Percentiles rank a stretch among this genome's conserved stretches.
Evolutionary conservation across 345 rosid genomes (phyloP).

Genomic region (Streptanthus diversifolius): DNA sequence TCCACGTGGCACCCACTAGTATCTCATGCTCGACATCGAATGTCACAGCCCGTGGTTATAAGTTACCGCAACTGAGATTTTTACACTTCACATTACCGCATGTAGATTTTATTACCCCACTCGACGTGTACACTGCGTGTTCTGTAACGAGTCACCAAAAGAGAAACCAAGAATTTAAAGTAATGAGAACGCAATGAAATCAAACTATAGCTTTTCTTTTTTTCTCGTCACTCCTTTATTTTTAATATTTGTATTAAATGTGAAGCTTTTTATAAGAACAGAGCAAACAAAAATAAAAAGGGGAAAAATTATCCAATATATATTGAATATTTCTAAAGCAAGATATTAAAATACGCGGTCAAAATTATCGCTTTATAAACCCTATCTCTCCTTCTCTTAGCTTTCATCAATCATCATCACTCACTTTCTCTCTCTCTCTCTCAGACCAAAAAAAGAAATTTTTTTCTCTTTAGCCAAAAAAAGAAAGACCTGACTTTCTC

Average conservation of each 20-base stretch:
- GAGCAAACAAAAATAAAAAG: not conserved
- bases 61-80: not conserved
- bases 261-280: not conserved
- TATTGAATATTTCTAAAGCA: conserved; percentile 5
- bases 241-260: too few relatives aligned
- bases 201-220: not conserved
- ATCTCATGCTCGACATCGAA: not conserved
- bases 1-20: conserved; percentile 16
- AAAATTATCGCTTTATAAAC: conserved; percentile 30
- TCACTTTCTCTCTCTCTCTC: not conserved
- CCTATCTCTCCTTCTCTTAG: conserved; percentile 20
- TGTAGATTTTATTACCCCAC: not conserved
- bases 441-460: not conserved
- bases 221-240: too few relatives aligned
- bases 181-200: conserved; percentile 5
- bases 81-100: not conserved
- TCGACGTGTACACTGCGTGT: conserved; percentile 26
- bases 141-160: conserved; percentile 14
- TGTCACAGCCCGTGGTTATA: conserved; percentile 6
- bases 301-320: not conserved
- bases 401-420: conserved; percentile 36
- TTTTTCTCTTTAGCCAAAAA: not conserved
- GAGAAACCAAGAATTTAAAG: not conserved
- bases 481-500: not conserved
- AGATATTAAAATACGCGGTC: conserved; percentile 33